phyloP scores from a whole-genome alignment of 2,329 filamentous ascomycete species.

The Mycosphaerella sp. region DNA sequence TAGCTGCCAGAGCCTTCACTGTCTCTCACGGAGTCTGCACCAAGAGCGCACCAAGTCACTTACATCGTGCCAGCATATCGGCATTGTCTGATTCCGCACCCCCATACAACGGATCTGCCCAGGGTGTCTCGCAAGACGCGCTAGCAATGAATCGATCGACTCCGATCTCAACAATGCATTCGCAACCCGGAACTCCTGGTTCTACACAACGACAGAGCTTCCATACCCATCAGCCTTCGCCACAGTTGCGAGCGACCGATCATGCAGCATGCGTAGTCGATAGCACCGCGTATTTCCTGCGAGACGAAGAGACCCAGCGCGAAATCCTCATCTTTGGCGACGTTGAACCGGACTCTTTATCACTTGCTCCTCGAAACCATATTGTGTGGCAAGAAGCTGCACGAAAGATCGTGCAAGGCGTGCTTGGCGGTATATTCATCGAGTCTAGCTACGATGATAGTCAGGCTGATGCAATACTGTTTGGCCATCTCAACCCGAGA shows the following conservation, averaged over 20 bases:
- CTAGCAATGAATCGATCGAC: slow-evolving; percentile 18
- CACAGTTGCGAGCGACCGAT: slow-evolving; percentile 20
- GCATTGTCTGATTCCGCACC: slow-evolving; percentile 35
- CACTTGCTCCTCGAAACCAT: slow-evolving; percentile 72
- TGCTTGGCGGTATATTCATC: slow-evolving; percentile 78
- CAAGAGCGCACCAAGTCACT: slow-evolving; percentile 46
- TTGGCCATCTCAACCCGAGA: slow-evolving; percentile 79
- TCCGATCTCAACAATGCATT: slow-evolving; percentile 28
- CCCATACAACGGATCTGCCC: slow-evolving; percentile 26
- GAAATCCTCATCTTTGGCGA: slow-evolving; percentile 95
- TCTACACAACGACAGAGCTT: slow-evolving; percentile 24
- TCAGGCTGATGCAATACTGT: slow-evolving; percentile 69
- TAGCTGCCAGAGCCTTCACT: slow-evolving; percentile 81
- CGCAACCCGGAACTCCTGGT: slow-evolving; percentile 30
- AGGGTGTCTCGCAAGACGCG: slow-evolving; percentile 21
- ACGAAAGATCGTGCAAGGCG: slow-evolving; percentile 68
- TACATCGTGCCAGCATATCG: slow-evolving; percentile 41
- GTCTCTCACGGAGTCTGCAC: slow-evolving; percentile 89
- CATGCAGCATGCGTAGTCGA: slow-evolving; percentile 62
- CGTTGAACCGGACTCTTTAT: slow-evolving; percentile 85
- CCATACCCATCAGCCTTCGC: slow-evolving; percentile 26
- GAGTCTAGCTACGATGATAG: slow-evolving; percentile 90
- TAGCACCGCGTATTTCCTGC: slow-evolving; percentile 90
- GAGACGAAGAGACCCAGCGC: slow-evolving; percentile 50
- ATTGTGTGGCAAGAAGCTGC: slow-evolving; percentile 84